Evolutionary conservation across 108 stramenopile species (phyloP).

Genomic region (Conticribra weissflogii): DNA sequence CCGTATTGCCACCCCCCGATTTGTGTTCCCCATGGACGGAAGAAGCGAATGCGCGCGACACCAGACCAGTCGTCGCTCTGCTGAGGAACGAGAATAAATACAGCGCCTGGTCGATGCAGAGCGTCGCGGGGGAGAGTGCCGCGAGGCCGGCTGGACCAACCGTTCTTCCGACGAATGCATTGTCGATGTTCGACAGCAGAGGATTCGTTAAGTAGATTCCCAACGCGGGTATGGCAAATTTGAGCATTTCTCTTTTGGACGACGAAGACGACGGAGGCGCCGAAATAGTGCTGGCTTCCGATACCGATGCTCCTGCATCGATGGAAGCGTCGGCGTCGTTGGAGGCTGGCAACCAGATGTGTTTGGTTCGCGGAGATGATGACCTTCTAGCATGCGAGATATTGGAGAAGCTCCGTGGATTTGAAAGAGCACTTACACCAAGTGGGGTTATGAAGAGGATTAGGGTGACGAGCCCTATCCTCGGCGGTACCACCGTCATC

Average conservation of each 20-base stretch:
- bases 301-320: too few species aligned
- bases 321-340: too few species aligned
- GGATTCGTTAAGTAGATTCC: slow-evolving; percentile 81
- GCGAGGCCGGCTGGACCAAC: slow-evolving; percentile 75
- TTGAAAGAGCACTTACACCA: too few species aligned
- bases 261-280: slow-evolving; percentile 10
- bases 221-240: slow-evolving; percentile 78
- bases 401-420: too few species aligned
- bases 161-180: slow-evolving; percentile 82
- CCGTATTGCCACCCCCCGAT: slow-evolving; percentile 12
- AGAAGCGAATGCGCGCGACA: slow-evolving; percentile 61
- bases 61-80: slow-evolving; percentile 77
- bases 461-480: too few species aligned
- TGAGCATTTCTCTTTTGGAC: slow-evolving; percentile 79
- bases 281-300: too few species aligned
- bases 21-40: neutral
- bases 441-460: too few species aligned
- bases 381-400: too few species aligned
- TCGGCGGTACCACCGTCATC: too few species aligned
- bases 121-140: slow-evolving; percentile 82
- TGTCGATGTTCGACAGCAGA: slow-evolving; percentile 83
- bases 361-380: too few species aligned
- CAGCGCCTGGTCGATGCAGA: slow-evolving; percentile 82
- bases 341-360: too few species aligned
- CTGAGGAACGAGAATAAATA: slow-evolving; percentile 83